Base-by-base conservation (phyloP, 805 yeast genomes). In the Maudiozyma turicensis region DNA sequence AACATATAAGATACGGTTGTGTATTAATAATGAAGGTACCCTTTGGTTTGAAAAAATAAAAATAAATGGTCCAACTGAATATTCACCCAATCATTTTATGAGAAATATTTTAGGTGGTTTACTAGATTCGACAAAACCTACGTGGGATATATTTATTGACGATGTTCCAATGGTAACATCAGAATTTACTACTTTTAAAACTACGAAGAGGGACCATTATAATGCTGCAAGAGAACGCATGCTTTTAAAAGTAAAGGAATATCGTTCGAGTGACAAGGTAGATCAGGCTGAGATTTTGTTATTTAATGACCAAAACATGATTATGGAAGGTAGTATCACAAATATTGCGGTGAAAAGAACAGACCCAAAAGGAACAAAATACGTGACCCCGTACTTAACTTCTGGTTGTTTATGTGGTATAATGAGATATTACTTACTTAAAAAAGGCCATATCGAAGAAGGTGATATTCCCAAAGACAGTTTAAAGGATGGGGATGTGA, bases 381-480 rank as follows among this genome's bases (percentile, higher is more conserved):
- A 95, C 91, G 67, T 81, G 3, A 91, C 98, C 0, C 98, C 99
- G 1, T 69, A 73, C n/a, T 69, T 89, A 32, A 69, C 80, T 1
- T 69, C 80, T 11, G 98, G 98, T 0, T 87, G 96, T 61, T 71
- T 91, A 44, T 82, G 88, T 65, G 97, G 98, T 9, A 88, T 84
- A 0, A 78, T 80, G 58, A 73, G 98, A 56, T 80, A 80, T 53
- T 76, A 74, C 63, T 66, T 91, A 44, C 59, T 88, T 9, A 63
- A 69, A 11, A 77, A 80, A 44, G 75, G 77, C 3, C 59, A 71
- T 32, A 66, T 86, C 2, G 67, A 69, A 43, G 91, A 84, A 60
- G 72, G 72, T 1, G 62, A 86, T 5, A 56, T 60, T 1, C 51
- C 52, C 8, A 58, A 72, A 26, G 63, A 68, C 10, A 76, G 75